Conservation (phyloP, 2,329 filamentous ascomycete genomes). For the Macrophomina phaseolina region DNA sequence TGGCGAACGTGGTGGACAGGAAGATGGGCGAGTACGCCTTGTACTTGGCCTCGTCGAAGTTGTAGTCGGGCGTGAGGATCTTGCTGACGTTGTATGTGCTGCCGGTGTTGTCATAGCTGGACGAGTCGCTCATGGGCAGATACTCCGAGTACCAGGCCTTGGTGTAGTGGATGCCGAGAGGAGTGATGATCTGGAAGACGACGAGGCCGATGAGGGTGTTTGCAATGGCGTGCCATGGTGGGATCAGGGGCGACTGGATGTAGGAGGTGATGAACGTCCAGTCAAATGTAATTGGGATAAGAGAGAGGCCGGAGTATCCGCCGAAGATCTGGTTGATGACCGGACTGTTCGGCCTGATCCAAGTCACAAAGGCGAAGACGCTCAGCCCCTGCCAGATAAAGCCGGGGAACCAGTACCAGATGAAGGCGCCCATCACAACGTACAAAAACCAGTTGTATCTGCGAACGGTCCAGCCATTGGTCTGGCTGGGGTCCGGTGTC, state of each 20-base stretch:
- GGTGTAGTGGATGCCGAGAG: conserved; percentile 55
- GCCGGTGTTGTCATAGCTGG: conserved; percentile 71
- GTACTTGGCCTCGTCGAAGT: conserved; percentile 47
- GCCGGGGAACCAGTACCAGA: conserved; percentile 39
- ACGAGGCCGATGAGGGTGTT: conserved; percentile 57
- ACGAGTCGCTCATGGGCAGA: conserved; percentile 24
- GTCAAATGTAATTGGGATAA: conserved; percentile 36
- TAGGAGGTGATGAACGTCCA: conserved; percentile 41
- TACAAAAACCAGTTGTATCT: conserved; percentile 35
- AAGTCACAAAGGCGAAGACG: conserved; percentile 37
- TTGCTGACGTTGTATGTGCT: conserved; percentile 64
- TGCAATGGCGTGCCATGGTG: conserved; percentile 61
- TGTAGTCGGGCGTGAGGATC: conserved; percentile 38
- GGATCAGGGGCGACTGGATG: conserved; percentile 31
- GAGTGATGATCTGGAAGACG: conserved; percentile 32
- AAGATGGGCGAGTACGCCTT: conserved; percentile 48
- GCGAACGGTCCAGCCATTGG: conserved; percentile 35
- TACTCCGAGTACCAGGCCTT: conserved; percentile 69
- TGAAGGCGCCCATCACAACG: conserved; percentile 32
- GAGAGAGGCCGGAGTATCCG: conserved; percentile 3
- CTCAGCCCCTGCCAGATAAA: conserved; percentile 30
- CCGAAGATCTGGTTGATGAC: conserved; percentile 39
- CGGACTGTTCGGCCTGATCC: conserved; percentile 34
- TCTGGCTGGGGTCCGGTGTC: conserved; percentile 26
- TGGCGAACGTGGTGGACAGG: conserved; percentile 41